Base-by-base conservation (phyloP, 2,329 filamentous ascomycete species). In the Phaeomoniella chlamydospora region DNA sequence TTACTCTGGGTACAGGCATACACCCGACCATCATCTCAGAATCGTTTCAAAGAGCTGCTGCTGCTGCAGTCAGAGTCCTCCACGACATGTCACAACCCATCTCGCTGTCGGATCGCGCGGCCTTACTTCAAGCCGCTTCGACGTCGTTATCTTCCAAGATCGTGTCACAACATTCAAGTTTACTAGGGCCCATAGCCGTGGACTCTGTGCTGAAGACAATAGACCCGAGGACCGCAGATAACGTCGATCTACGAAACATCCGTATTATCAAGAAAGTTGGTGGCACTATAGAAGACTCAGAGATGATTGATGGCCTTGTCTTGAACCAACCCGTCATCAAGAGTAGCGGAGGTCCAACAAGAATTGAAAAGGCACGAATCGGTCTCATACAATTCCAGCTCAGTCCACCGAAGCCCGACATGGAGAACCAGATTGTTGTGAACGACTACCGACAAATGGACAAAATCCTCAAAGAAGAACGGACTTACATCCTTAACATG, bases 401-500 rank as follows among this genome's bases (percentile, higher is more conserved):
- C 49, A 94, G 86, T 62, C 88, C 90, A 33, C 90, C 90, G 2
- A 98, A 98, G 65, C 90, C 90, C 48, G 90, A 98, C 60, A 98
- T 98, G 90, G 90, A 98, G 68, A 98, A 98, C 65, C 90, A 92
- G 54, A 96, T 98, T 45, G 80, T 93, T 18, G 90, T 98, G 53
- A 98, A 98, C 62, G 90, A 98, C 67, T 98, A 98, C 72, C 76
- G 90, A 54, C 90, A 98, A 60, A 98, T 98, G 90, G 90, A 98
- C 70, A 98, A 96, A 73, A 98, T 98, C 47, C 74, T 98, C 49
- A 98, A 98, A 67, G 90, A 98, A 65, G 90, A 98, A 68, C 84
- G 90, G 48, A 83, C 90, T 49, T 98, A 98, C 63, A 75, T 98
- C 45, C 74, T 98, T 40, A 96, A 96, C 69, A 83, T 98, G 76